Evolutionary conservation across 1,284 basidiomycete species (phyloP).

Genomic region (Trichosporon sp.): DNA sequence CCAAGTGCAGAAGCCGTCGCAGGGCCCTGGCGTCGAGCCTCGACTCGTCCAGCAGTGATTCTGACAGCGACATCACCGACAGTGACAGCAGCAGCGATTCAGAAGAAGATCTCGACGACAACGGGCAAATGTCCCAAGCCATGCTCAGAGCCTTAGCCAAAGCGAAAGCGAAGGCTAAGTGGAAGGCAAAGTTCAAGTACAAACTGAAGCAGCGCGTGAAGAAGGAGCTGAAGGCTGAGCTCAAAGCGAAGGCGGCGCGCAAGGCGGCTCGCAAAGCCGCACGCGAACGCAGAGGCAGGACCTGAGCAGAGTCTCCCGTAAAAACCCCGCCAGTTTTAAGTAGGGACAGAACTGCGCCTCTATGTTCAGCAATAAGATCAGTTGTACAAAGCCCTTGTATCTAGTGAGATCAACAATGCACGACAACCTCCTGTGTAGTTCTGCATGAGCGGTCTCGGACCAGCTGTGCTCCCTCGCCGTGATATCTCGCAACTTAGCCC

Average conservation of each 20-base stretch:
- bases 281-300: not conserved
- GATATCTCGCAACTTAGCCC: not conserved
- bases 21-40: too few species aligned
- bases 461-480: not conserved
- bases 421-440: not conserved
- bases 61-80: not conserved
- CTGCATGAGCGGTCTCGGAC: not conserved
- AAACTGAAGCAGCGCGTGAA: not conserved
- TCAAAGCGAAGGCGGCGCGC: not conserved
- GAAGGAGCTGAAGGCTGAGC: not conserved
- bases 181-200: too few species aligned
- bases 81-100: not conserved
- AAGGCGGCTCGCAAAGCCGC: not conserved
- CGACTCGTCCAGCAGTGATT: not conserved
- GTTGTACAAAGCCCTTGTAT: not conserved
- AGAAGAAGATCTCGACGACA: too few species aligned
- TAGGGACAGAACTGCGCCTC: not conserved
- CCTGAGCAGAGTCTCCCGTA: not conserved
- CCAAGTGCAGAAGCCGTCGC: too few species aligned
- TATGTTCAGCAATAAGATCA: too few species aligned
- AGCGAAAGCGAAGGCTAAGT: too few species aligned
- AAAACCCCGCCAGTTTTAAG: not conserved
- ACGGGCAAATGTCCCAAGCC: too few species aligned
- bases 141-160: too few species aligned
- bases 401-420: too few species aligned